Evolutionary conservation across 169 alveolate genomes (phyloP).

Genomic region (Toxoplasma gondii): DNA sequence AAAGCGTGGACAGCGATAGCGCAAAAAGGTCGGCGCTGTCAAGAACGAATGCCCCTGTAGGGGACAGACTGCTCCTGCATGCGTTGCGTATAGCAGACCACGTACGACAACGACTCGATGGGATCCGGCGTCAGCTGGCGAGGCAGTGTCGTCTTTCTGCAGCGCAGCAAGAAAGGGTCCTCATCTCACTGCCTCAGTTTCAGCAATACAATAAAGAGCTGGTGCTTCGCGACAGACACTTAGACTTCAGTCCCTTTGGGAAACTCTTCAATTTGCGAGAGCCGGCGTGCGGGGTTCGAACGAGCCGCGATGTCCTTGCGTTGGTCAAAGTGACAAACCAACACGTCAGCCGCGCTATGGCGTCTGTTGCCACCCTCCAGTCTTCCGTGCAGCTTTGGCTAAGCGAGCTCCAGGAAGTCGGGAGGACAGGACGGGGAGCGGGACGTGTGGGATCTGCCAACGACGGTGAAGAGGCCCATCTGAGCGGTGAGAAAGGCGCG

Average conservation of each 20-base stretch:
- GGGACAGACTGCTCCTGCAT: neutral
- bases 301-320: neutral
- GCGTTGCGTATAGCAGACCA: neutral
- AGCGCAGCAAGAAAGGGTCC: constrained; percentile 21
- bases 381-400: neutral
- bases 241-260: neutral
- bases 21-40: neutral
- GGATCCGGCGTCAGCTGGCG: neutral
- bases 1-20: neutral
- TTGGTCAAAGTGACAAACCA: neutral
- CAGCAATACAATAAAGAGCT: neutral
- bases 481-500: neutral
- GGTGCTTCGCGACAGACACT: neutral
- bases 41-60: neutral
- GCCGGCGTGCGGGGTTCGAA: neutral
- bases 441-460: neutral
- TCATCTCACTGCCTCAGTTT: constrained; percentile 25
- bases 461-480: neutral
- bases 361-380: neutral
- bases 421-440: neutral
- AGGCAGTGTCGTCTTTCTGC: neutral
- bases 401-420: neutral
- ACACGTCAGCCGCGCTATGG: constrained; percentile 6
- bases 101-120: neutral
- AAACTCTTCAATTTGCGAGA: neutral